A percentile compares a stretch with the other conserved stretches of the same genome.
phyloP scores from a whole-genome alignment of 2,329 filamentous ascomycete genomes.

The Monilinia laxa region DNA sequence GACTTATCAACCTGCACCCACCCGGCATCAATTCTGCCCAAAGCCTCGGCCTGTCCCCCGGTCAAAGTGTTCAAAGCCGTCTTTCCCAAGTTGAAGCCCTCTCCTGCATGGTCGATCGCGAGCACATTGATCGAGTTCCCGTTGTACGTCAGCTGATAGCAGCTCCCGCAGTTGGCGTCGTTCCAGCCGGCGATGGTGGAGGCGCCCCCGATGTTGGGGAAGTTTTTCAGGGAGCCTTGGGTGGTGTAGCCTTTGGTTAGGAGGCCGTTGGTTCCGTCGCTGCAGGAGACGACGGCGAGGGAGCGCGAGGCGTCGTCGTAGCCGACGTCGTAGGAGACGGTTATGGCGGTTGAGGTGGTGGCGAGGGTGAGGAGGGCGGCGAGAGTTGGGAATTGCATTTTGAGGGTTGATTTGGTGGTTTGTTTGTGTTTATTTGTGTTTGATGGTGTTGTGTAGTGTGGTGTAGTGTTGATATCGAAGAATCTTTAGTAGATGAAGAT shows the following conservation, averaged over 20 bases:
- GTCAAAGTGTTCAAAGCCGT: slow-evolving; percentile 57
- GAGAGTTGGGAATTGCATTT: background rate
- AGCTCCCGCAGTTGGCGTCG: slow-evolving; percentile 55
- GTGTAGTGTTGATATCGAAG: background rate
- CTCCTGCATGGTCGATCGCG: slow-evolving; percentile 53
- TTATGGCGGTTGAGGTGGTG: slow-evolving; percentile 33
- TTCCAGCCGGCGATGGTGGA: slow-evolving; percentile 56
- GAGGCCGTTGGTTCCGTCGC: slow-evolving; percentile 66
- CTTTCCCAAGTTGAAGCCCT: slow-evolving; percentile 58
- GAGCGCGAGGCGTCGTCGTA: slow-evolving; percentile 63
- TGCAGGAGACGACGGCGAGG: slow-evolving; percentile 62
- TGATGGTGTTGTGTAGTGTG: background rate
- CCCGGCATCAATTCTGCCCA: slow-evolving; percentile 54
- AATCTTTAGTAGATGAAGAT: background rate
- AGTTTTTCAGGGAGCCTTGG: slow-evolving; percentile 51
- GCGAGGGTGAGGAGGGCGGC: background rate
- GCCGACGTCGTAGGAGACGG: slow-evolving; percentile 68
- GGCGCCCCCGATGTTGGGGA: slow-evolving; percentile 57
- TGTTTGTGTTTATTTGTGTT: background rate
- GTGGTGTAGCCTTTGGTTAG: slow-evolving; percentile 54
- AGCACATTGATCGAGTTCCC: slow-evolving; percentile 54
- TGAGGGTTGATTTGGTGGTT: background rate
- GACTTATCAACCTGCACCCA: slow-evolving; percentile 46
- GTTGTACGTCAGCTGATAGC: slow-evolving; percentile 56
- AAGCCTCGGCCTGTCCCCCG: slow-evolving; percentile 47